Conservation (phyloP, 768 basidiomycete genomes). For the Suillus discolor region DNA sequence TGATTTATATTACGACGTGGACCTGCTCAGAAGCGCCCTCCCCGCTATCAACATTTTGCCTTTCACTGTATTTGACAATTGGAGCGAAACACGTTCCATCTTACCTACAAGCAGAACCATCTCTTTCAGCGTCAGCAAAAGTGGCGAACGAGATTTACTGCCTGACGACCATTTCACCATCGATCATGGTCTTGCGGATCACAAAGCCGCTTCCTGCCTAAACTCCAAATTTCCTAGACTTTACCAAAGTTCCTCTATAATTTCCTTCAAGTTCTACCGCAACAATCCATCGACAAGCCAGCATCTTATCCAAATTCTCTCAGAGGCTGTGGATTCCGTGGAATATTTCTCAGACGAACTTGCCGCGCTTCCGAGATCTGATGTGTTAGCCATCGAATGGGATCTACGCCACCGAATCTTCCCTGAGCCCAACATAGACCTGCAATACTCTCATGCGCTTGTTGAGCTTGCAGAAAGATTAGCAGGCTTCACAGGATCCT, state of each 20-base stretch:
- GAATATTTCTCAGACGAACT: constrained; percentile 15
- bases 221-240: constrained; percentile 20
- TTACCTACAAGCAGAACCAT: constrained; percentile 40
- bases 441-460: constrained; percentile 49
- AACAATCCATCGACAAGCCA: constrained; percentile 14
- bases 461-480: constrained; percentile 43
- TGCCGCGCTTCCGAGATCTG: constrained; percentile 29
- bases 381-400: constrained; percentile 57
- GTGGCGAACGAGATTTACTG: constrained; percentile 2
- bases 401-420: constrained; percentile 52
- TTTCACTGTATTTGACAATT: constrained; percentile 41
- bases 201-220: constrained; percentile 24
- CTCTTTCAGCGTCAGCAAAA: constrained; percentile 31
- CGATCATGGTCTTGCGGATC: constrained; percentile 8
- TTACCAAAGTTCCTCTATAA: constrained; percentile 4
- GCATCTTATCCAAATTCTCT: constrained; percentile 19
- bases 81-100: constrained; percentile 34
- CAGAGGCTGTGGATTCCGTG: constrained; percentile 9
- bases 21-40: constrained; percentile 11
- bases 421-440: constrained; percentile 17
- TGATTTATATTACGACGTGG: constrained; percentile 50
- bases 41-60: constrained; percentile 26
- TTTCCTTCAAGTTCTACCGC: constrained; percentile 12
- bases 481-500: constrained; percentile 37
- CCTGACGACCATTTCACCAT: constrained; percentile 3